Evolutionary conservation across 2,329 filamentous ascomycete species (phyloP), one percentile per base, ranked within the genome.

Genomic region (Chrysosporium queenslandicum): DNA sequence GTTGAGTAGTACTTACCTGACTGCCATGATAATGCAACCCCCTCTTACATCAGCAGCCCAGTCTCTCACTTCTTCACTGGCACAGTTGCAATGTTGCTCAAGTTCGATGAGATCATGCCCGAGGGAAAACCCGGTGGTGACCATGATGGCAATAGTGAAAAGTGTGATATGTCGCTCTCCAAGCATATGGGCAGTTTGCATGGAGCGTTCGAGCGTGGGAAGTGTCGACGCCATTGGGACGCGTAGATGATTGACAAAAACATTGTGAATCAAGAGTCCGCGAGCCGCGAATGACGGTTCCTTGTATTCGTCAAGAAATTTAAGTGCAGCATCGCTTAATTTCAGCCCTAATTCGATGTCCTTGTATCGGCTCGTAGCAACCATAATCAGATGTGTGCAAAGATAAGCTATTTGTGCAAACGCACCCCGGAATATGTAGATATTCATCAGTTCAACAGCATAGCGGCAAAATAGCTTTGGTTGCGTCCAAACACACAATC

Each of bases 161-260:
- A 83, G 65, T 12, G 77, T 76, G 3, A 81, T 66, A 41, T 80
- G 77, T 8, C 75, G 74, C 60, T 83, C 80, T 2, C 79, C 80
- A 14, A 78, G 75, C 2, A 71, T 66, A n/a, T 79, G 70, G 0
- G 77, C 75, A 6, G 74, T 71, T 48, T 82, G 78, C 57, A 82
- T 69, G 0, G 77, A 78, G 41, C 66, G 65, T 56, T 79, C 77
- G 5, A 83, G 69, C 3, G 70, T 64, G 1, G 74, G 71, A 14
- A 82, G 68, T 18, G 77, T 71, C 32, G 76, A 71, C 11, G 68
- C 62, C 42, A 82, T 64, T 2, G 78, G 76, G 9, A 71, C 67
- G 53, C 76, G 71, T 21, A 83, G 62, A 60, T 83, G 80, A n/a
- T 77, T 78, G n/a, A 82, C 66, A 62, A 82, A 82, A 7, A 81